Base-by-base conservation (phyloP, 768 basidiomycete species). In the Neoboletus brunneissimus region DNA sequence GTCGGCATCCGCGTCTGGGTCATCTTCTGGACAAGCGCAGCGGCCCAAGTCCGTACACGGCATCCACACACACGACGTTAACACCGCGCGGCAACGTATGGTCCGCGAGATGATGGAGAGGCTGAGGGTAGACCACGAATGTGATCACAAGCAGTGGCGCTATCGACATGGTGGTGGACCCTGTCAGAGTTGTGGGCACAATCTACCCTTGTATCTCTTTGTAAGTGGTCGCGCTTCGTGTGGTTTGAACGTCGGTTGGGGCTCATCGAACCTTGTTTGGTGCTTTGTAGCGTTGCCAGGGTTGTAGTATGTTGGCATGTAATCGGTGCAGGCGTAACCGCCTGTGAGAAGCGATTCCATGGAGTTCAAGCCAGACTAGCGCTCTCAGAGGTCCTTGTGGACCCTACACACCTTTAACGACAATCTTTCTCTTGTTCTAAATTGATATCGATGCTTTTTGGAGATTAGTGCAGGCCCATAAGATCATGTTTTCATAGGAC, bases 101-200 rank as follows among this genome's bases (percentile, higher is more conserved):
- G 68, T 79, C 3, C 61, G 40, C 13, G 61, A 69, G 41, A 72
- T 65, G 60, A 72, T 72, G 48, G 75, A 74, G 1, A 55, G 72
- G 5, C 70, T 88, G 40, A 69, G 82, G 10, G 68, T 72, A 6
- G 77, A 82, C 55, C 87, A 88, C 62, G 76, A 83, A 3, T 88
- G 87, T 54, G 18, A 56, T 12, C 71, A 76, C 4, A 70, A 68
- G 45, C 48, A n/a, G 0, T 86, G 85, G 83, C 67, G 61, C 25
- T 76, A 76, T 38, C 71, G 76, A 0, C 1, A 64, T 2, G 82
- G 81, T 0, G 75, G 73, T 0, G 80, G 77, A 5, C 48, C 27
- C 11, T 86, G 84, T 50, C 77, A 83, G 50, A 73, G 66, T 53
- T 85, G 84, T 57, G 64, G 69, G 15, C 54, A 66, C 46, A 51